A percentile compares a stretch with the other conserved stretches of the same genome.
phyloP scores from a whole-genome alignment of 1,139 yeast species.

The Kurtzmaniella quercitrusa region DNA sequence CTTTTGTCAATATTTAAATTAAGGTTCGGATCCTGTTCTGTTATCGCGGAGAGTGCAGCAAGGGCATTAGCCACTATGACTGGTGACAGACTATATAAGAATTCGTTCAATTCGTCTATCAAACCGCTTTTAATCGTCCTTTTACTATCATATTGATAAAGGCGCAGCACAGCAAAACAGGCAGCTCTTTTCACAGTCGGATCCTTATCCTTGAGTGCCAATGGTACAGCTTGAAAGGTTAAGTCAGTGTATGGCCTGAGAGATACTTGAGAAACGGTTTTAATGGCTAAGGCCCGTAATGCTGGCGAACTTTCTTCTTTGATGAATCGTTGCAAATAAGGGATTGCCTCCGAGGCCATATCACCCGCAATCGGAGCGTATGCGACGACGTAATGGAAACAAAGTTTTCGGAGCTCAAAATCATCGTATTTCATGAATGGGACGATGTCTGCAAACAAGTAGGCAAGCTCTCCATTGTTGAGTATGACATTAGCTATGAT shows the following conservation, averaged over 20 bases:
- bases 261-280: conserved; percentile 61
- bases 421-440: conserved; percentile 61
- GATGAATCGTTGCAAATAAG: conserved; percentile 49
- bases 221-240: conserved; percentile 18
- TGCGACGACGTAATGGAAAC: conserved; percentile 55
- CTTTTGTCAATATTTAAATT: conserved; percentile 52
- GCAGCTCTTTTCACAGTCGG: conserved; percentile 67
- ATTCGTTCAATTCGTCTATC: conserved; percentile 52
- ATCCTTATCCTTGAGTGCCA: conserved; percentile 49
- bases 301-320: conserved; percentile 29
- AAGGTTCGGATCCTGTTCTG: conserved; percentile 51
- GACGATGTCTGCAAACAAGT: conserved; percentile 64
- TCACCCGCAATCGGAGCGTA: conserved; percentile 58
- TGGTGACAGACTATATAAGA: conserved; percentile 55
- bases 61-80: conserved; percentile 70
- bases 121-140: conserved; percentile 45
- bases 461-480: conserved; percentile 73
- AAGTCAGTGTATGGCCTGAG: conserved; percentile 46
- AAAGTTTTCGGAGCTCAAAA: conserved; percentile 68
- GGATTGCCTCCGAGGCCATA: conserved; percentile 55
- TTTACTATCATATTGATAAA: conserved; percentile 55
- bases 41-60: conserved; percentile 62
- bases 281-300: conserved; percentile 51
- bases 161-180: conserved; percentile 63
- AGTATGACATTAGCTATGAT: conserved; percentile 80